A percentile compares a stretch with the other conserved stretches of the same genome.
phyloP scores from a whole-genome alignment of 179 eudicot genomes.

The Nepenthes alata region DNA sequence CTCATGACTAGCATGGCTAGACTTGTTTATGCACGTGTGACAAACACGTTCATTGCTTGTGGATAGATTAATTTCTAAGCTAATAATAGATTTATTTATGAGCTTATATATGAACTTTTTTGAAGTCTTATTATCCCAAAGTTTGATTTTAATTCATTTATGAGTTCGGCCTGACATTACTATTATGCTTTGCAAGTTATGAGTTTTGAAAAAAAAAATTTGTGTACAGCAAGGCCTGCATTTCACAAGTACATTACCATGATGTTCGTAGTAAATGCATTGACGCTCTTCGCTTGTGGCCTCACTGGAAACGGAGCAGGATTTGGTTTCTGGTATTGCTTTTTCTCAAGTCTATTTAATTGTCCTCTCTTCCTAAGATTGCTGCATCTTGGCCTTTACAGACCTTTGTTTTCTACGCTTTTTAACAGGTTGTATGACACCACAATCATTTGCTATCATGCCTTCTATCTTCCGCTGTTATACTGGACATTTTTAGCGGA shows the following conservation, averaged over 20 bases:
- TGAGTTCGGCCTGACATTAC: too few species aligned
- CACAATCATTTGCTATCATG: slow-evolving; percentile 62
- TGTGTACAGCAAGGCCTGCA: slow-evolving; percentile 70
- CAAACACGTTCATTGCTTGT: too few species aligned
- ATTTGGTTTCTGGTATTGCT: slow-evolving; percentile 56
- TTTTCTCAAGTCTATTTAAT: not conserved
- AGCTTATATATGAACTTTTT: too few species aligned
- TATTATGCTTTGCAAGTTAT: too few species aligned
- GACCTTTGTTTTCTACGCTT: not conserved
- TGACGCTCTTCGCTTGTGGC: slow-evolving; percentile 56
- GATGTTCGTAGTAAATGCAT: slow-evolving; percentile 54
- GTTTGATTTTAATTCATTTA: too few species aligned
- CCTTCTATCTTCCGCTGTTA: slow-evolving; percentile 80
- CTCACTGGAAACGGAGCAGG: slow-evolving; percentile 68
- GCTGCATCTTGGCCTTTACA: too few species aligned
- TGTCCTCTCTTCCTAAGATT: not conserved
- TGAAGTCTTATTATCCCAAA: too few species aligned
- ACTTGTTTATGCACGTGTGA: too few species aligned
- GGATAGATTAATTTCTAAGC: too few species aligned
- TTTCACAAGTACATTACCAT: slow-evolving; percentile 74
- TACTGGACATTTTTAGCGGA: slow-evolving; percentile 84
- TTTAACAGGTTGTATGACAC: slow-evolving; percentile 66
- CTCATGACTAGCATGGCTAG: too few species aligned
- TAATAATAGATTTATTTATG: too few species aligned
- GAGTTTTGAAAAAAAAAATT: too few species aligned